These are phyloP conservation scores for Magnusiomyces ingens DNA, from an alignment of 1,139 yeast genomes.

Conservation along the genomic window DNA sequence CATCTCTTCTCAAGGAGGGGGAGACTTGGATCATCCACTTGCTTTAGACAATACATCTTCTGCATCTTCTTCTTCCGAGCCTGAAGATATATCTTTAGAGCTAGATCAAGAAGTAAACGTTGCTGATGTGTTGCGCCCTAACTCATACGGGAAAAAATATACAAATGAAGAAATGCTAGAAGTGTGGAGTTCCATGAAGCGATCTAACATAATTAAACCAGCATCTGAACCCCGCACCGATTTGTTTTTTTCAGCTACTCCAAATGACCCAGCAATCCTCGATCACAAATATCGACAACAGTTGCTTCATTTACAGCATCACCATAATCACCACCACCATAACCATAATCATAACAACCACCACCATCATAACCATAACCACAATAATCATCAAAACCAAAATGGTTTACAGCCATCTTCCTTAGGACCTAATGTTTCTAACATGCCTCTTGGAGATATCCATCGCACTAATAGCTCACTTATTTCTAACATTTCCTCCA, in stretches of 20 bases:
- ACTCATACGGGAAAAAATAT: constrained; percentile 34
- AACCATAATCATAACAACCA: not conserved
- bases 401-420: not conserved
- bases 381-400: not conserved
- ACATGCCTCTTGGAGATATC: not conserved
- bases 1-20: too few relatives aligned
- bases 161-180: constrained; percentile 48
- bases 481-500: not conserved
- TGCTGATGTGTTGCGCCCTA: constrained; percentile 9
- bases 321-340: constrained; percentile 5
- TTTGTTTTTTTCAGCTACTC: constrained; percentile 19
- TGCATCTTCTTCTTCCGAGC: not conserved
- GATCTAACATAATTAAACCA: constrained; percentile 24
- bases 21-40: too few relatives aligned
- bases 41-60: not conserved
- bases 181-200: constrained; percentile 46
- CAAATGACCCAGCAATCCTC: constrained; percentile 19
- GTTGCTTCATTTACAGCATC: constrained; percentile 5
- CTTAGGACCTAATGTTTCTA: too few relatives aligned
- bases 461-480: not conserved
- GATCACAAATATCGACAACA: constrained; percentile 9
- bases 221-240: constrained; percentile 29
- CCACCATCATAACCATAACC: constrained; percentile 1
- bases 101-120: not conserved
- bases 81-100: not conserved